Percentiles rank a stretch among this genome's conserved stretches.
phyloP scores from a whole-genome alignment of 345 rosid species.

The Bruguiera sexangula region DNA sequence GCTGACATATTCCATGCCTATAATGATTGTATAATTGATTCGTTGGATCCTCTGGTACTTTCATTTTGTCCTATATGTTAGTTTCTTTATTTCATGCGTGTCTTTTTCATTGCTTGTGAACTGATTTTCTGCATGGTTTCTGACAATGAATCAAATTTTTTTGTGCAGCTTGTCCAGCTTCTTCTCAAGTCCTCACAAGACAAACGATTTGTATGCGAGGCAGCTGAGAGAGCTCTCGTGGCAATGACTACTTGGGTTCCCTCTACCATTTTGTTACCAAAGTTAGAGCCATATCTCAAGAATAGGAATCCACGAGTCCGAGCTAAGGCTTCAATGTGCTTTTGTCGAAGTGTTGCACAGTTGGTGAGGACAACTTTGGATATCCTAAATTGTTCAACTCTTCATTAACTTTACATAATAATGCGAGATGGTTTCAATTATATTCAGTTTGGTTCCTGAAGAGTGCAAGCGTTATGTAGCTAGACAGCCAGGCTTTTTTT shows the following conservation, averaged over 20 bases:
- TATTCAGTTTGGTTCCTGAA: too few relatives aligned
- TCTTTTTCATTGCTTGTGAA: background rate
- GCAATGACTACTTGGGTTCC: constrained; percentile 74
- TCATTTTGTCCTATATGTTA: background rate
- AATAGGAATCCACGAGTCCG: constrained; percentile 65
- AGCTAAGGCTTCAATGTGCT: constrained; percentile 35
- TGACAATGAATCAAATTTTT: constrained; percentile 10
- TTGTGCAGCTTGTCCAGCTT: constrained; percentile 78
- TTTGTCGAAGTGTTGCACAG: constrained; percentile 69
- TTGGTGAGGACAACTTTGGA: constrained; percentile 46
- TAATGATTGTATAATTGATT: constrained; percentile 60
- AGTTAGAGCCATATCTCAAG: constrained; percentile 81
- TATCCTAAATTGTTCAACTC: background rate
- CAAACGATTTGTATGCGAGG: constrained; percentile 93
- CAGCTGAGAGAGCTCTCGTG: constrained; percentile 79
- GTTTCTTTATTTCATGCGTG: constrained; percentile 2
- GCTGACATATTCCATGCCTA: constrained; percentile 78
- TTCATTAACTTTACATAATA: background rate
- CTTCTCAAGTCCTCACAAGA: constrained; percentile 96
- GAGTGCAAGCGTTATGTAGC: too few relatives aligned
- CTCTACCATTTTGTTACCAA: constrained; percentile 55
- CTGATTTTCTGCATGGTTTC: constrained; percentile 1
- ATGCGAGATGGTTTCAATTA: too few relatives aligned
- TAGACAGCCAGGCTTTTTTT: too few relatives aligned
- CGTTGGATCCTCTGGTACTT: constrained; percentile 73